Evolutionary conservation across 176 grass and related monocot species (phyloP).

Genomic region (Musa troglodytarum): DNA sequence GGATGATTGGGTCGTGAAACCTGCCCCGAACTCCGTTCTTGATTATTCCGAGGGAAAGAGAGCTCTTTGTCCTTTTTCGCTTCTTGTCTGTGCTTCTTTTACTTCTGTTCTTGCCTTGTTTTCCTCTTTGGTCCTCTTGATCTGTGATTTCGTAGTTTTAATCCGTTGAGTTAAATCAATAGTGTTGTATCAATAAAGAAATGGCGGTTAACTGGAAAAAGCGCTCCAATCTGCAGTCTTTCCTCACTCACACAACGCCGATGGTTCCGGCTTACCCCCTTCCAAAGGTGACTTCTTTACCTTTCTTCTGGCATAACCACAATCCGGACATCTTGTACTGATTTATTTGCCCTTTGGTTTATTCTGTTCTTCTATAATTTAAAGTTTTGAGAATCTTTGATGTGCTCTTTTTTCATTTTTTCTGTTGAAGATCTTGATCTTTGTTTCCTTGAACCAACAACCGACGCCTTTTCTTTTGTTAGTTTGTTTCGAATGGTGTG

Average conservation of each 20-base stretch:
- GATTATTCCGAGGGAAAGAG: not conserved
- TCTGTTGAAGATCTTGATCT: not conserved
- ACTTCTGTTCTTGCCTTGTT: not conserved
- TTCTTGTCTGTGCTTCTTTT: no score
- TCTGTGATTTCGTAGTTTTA: not conserved
- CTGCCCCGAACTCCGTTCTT: not conserved
- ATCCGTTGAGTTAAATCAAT: not conserved
- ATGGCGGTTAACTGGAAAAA: constrained; percentile 1
- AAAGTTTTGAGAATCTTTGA: not conserved
- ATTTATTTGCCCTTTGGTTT: not conserved
- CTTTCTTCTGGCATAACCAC: no score
- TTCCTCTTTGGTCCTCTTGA: not conserved
- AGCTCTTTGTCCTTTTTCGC: not conserved
- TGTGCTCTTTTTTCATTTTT: not conserved
- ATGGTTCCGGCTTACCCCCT: constrained; percentile 8
- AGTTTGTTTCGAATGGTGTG: not conserved
- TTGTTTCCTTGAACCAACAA: not conserved
- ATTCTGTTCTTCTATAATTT: not conserved
- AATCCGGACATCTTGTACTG: not conserved
- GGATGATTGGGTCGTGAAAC: not conserved
- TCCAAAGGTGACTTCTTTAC: constrained; percentile 13
- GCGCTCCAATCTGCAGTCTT: constrained; percentile 14
- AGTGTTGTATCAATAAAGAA: no score
- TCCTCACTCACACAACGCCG: constrained; percentile 5
- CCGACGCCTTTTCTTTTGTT: not conserved